These are phyloP conservation scores for Oenanthe javanica DNA, from an alignment of 140 eudicot species.

Conservation along the genomic window DNA sequence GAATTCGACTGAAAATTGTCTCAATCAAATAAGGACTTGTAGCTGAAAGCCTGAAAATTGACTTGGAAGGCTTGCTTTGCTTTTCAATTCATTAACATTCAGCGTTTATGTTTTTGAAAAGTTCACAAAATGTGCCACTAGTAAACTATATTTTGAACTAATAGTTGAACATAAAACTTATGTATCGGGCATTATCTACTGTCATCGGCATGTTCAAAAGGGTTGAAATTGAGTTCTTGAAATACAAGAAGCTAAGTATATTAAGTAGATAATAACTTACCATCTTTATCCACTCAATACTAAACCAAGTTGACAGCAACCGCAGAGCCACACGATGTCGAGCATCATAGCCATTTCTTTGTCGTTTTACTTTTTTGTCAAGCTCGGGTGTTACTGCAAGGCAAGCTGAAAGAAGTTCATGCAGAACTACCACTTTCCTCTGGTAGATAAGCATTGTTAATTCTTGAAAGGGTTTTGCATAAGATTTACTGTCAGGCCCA, in stretches of 20 bases:
- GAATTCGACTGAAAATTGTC: not conserved
- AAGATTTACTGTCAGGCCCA: constrained; percentile 33
- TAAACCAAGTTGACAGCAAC: constrained; percentile 84
- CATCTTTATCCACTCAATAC: constrained; percentile 74
- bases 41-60: not conserved
- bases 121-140: not conserved
- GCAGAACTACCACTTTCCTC: constrained; percentile 72
- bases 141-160: not conserved
- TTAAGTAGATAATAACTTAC: constrained; percentile 23
- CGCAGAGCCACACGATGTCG: constrained; percentile 96
- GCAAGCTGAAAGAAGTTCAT: constrained; percentile 88
- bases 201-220: not conserved
- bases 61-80: not conserved
- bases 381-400: constrained; percentile 51
- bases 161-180: not conserved
- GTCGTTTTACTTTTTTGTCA: constrained; percentile 33
- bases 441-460: constrained; percentile 45
- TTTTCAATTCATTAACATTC: not conserved
- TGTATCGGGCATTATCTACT: not conserved
- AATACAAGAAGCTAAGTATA: not conserved
- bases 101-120: not conserved
- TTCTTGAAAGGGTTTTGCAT: constrained; percentile 58
- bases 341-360: constrained; percentile 82
- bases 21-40: not conserved
- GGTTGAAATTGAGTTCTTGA: not conserved